Evolutionary conservation across 2,329 filamentous ascomycete species (phyloP), one percentile per base, ranked within the genome.

Genomic region (Chaetomium olivaceum): DNA sequence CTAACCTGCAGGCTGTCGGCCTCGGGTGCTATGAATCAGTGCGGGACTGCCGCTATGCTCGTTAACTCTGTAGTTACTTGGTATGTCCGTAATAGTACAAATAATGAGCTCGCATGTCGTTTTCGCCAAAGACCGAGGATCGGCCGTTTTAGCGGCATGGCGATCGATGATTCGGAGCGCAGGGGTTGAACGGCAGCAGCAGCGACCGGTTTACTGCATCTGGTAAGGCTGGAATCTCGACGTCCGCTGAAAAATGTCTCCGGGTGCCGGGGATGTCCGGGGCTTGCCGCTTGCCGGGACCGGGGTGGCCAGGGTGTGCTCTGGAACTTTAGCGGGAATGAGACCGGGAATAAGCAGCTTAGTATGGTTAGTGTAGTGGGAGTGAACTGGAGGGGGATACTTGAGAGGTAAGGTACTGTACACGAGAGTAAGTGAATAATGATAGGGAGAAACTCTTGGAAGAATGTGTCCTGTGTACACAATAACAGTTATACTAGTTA

Each of bases 71-170:
- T 43, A 43, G 7, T 16, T 43, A 19, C 5, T 5, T 19, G n/a
- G 16, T n/a, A 43, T 43, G 39, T 7, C 39, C 16, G 6, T 19
- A 1, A 5, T 4, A 7, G 16, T n/a, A 19, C 14, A 16, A 36
- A 43, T 9, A 12, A 36, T 12, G 9, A 36, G 9, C 11, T 9
- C 9, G 39, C 16, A 5, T 43, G 46, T 23, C 46, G 46, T 6
- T 48, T 14, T 16, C 14, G 23, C 5, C 5, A 33, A 61, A 61
- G 12, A 51, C 58, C 58, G 58, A 61, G 9, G 46, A 61, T 36
- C n/a, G 46, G 29, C 48, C 58, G 29, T 61, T 29, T n/a, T 39
- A 57, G 55, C 31, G 31, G 55, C 31, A 36, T 23, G 55, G 19
- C 31, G 23, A 43, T 39, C 31, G 31, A 46, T 58, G 33, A 58